Conservation (phyloP, 805 yeast genomes). For the Phaffomyces thermotolerans region DNA sequence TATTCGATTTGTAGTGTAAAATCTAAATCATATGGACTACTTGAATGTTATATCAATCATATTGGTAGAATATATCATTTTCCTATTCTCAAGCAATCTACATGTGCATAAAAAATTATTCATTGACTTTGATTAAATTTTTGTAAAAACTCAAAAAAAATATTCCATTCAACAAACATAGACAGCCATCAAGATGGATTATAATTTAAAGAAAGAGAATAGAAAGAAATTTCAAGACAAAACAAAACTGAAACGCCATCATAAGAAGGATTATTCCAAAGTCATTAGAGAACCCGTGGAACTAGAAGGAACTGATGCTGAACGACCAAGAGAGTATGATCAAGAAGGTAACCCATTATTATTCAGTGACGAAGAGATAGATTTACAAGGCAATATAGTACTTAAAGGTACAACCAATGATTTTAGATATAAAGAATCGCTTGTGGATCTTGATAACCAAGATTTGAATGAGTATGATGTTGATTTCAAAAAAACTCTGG, state of each 20-base stretch:
- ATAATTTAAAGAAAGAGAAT: constrained; percentile 30
- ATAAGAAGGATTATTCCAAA: constrained; percentile 31
- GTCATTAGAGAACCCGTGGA: constrained; percentile 17
- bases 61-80: too few species aligned
- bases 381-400: constrained; percentile 7
- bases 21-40: background rate
- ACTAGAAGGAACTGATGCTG: constrained; percentile 12
- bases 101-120: too few species aligned
- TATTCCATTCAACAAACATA: background rate
- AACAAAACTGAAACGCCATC: constrained; percentile 30
- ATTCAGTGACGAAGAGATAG: constrained; percentile 12
- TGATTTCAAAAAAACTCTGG: constrained; percentile 12
- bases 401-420: constrained; percentile 15
- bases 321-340: constrained; percentile 12
- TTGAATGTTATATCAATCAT: too few species aligned
- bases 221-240: constrained; percentile 36
- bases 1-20: background rate
- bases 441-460: constrained; percentile 9
- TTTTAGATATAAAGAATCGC: constrained; percentile 19
- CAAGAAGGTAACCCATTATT: constrained; percentile 12
- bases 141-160: background rate
- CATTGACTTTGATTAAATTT: background rate
- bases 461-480: constrained; percentile 12
- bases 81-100: too few species aligned
- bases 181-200: constrained; percentile 16